A percentile compares a stretch with the other conserved stretches of the same genome.
phyloP scores from a whole-genome alignment of 1,284 basidiomycete species.

The Rhodotorula sp. region DNA sequence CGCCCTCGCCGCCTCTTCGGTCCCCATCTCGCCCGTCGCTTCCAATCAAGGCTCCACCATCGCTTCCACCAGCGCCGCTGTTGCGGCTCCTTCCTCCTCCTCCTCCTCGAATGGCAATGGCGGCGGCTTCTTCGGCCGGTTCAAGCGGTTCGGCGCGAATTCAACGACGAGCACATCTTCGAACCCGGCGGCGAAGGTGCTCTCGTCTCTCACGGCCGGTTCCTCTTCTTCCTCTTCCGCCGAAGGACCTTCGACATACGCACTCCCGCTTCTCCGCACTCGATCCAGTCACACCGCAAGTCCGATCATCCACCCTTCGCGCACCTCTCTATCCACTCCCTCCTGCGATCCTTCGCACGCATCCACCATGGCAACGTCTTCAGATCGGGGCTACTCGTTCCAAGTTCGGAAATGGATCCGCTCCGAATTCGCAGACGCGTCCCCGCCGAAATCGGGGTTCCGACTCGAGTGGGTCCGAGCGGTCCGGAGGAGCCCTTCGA shows the following conservation, averaged over 20 bases:
- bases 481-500: neutral
- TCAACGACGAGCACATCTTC: neutral
- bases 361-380: neutral
- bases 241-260: neutral
- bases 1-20: conserved; percentile 18
- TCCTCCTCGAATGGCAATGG: neutral
- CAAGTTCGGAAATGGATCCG: conserved; percentile 13
- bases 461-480: conserved; percentile 13
- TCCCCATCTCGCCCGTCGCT: neutral
- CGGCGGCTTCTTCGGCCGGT: conserved; percentile 28
- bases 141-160: conserved; percentile 39
- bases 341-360: neutral
- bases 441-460: neutral
- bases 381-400: conserved; percentile 64
- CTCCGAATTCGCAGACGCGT: neutral
- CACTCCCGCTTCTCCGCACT: conserved; percentile 20
- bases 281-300: conserved; percentile 5
- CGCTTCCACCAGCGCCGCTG: neutral
- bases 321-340: too few species aligned
- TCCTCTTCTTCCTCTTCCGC: neutral
- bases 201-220: neutral
- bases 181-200: neutral
- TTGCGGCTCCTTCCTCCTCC: conserved; percentile 12
- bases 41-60: neutral
- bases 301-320: neutral